Evolutionary conservation across 345 rosid species (phyloP).

Genomic region (Bruguiera gymnorhiza): DNA sequence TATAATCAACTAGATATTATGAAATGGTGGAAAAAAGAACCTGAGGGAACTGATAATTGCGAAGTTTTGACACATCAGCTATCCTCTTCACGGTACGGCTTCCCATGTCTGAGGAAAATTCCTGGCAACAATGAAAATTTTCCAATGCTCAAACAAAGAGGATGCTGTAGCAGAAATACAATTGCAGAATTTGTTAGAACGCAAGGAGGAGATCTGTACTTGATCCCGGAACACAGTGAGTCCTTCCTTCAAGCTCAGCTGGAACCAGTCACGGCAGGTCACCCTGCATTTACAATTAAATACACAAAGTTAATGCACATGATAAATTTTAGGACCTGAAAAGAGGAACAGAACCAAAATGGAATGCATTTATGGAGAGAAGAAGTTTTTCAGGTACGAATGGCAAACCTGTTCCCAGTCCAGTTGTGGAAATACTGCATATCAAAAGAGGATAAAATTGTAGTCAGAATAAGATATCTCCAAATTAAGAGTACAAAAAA

Average conservation of each 20-base stretch:
- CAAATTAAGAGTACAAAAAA: background rate
- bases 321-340: slow-evolving; percentile 1
- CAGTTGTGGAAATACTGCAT: slow-evolving; percentile 99
- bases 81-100: slow-evolving; percentile 95
- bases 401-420: slow-evolving; percentile 95
- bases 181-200: background rate
- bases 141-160: background rate
- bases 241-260: slow-evolving; percentile 98
- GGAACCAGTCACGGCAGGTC: slow-evolving; percentile 99
- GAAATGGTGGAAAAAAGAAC: slow-evolving; percentile 32
- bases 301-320: slow-evolving; percentile 5
- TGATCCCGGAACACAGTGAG: slow-evolving; percentile 98
- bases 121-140: slow-evolving; percentile 38
- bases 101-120: slow-evolving; percentile 99
- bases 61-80: slow-evolving; percentile 87
- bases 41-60: slow-evolving; percentile 90
- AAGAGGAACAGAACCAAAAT: slow-evolving; percentile 1
- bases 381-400: slow-evolving; percentile 1
- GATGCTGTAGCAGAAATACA: slow-evolving; percentile 2
- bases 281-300: slow-evolving; percentile 53
- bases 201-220: slow-evolving; percentile 34
- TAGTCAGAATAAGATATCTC: slow-evolving; percentile 19
- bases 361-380: background rate
- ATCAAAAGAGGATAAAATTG: slow-evolving; percentile 7
- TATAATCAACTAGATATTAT: background rate